Conservation (phyloP, 2,329 filamentous ascomycete genomes). For the Sordariomycetes sp. region DNA sequence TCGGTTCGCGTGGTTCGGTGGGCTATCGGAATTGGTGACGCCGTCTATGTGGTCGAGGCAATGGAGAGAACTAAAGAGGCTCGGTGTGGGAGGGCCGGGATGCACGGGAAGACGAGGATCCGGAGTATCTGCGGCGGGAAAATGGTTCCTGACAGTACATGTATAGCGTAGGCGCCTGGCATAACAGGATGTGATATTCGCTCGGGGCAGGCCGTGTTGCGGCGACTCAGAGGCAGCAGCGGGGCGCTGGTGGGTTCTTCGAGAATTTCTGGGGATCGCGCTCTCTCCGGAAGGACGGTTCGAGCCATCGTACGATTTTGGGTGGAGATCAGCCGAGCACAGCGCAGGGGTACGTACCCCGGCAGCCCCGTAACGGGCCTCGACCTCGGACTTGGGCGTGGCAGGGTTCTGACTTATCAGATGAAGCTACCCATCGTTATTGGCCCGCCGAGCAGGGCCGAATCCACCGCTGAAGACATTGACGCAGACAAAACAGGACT, state of each 20-base stretch:
- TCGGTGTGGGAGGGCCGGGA: background rate
- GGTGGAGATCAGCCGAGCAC: constrained; percentile 4
- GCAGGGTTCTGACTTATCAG: background rate
- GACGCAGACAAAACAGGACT: too few species aligned
- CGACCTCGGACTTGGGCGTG: background rate
- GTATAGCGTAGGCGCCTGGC: too few species aligned
- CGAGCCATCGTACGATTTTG: constrained; percentile 5
- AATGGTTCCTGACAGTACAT: background rate
- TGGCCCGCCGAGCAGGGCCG: background rate
- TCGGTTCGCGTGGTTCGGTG: background rate
- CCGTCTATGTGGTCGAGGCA: background rate
- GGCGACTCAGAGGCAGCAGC: background rate
- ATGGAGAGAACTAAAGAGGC: background rate
- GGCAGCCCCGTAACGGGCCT: too few species aligned
- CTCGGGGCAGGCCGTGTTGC: too few species aligned
- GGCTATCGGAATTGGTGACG: background rate
- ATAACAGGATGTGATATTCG: too few species aligned
- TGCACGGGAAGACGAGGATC: background rate
- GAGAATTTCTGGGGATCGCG: background rate
- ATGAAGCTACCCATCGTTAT: background rate
- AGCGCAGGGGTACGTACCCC: background rate
- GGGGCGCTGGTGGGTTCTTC: background rate
- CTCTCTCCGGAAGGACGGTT: background rate
- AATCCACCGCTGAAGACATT: background rate
- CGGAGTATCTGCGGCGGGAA: too few species aligned